Conservation (phyloP, 2,329 filamentous ascomycete species). For the Eutypella sp. region DNA sequence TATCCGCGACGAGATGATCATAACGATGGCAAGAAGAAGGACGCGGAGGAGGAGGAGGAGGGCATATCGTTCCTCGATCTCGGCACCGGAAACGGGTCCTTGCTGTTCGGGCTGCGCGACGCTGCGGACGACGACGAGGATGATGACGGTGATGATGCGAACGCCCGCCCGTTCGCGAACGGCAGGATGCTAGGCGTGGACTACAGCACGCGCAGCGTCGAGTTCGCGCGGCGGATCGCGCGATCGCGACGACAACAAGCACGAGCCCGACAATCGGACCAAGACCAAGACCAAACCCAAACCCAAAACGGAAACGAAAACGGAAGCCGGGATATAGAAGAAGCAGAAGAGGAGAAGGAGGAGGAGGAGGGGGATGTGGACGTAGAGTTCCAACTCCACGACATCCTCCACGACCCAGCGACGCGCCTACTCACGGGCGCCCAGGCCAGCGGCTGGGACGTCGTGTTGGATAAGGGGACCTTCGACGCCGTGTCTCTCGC, state of each 20-base stretch:
- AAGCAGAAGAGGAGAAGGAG: constrained; percentile 1
- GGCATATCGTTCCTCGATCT: constrained; percentile 73
- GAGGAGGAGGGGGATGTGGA: constrained; percentile 17
- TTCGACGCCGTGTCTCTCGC: constrained; percentile 85
- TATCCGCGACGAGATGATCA: constrained; percentile 15
- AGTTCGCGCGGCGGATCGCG: constrained; percentile 65
- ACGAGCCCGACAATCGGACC: too few relatives aligned
- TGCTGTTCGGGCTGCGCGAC: constrained; percentile 76
- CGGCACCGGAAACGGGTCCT: constrained; percentile 88
- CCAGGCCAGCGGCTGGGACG: constrained; percentile 61
- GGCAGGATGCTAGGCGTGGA: constrained; percentile 81
- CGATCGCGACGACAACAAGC: too few relatives aligned
- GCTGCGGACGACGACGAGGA: constrained; percentile 29
- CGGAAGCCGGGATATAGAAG: too few relatives aligned
- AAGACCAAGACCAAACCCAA: too few relatives aligned
- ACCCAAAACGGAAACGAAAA: too few relatives aligned
- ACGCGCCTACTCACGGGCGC: constrained; percentile 28
- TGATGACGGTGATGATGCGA: constrained; percentile 53
- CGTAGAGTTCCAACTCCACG: constrained; percentile 54
- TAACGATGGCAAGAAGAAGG: constrained; percentile 21
- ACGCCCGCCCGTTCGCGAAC: constrained; percentile 41
- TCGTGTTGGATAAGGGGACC: constrained; percentile 96
- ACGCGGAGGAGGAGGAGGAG: constrained; percentile 20
- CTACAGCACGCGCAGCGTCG: constrained; percentile 72
- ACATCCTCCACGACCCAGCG: constrained; percentile 48